A percentile compares a stretch with the other conserved stretches of the same genome.
These are phyloP conservation scores for Arachis hypogaea DNA, from an alignment of 306 rosid species.

Conservation along the genomic window DNA sequence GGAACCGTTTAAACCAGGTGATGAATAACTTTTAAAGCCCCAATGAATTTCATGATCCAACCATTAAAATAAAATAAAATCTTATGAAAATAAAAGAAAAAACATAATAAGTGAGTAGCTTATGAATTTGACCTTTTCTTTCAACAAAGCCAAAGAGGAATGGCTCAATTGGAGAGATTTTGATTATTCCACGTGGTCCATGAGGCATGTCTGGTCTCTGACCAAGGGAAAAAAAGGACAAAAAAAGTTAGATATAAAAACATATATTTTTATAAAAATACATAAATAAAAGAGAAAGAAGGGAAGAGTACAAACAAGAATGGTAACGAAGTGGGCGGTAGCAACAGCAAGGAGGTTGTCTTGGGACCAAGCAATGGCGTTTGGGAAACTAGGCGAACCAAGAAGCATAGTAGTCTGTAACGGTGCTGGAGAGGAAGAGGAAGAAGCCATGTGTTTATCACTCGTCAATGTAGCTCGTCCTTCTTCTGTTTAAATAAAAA, in stretches of 20 bases:
- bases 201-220: conserved; percentile 76
- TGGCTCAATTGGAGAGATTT: conserved; percentile 55
- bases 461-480: too few species aligned
- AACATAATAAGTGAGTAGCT: not conserved
- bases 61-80: too few species aligned
- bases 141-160: conserved; percentile 63
- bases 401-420: conserved; percentile 61
- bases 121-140: conserved; percentile 51
- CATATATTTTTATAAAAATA: not conserved
- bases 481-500: too few species aligned
- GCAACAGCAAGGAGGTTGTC: conserved; percentile 88
- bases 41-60: too few species aligned
- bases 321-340: conserved; percentile 78
- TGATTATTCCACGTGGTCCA: conserved; percentile 73
- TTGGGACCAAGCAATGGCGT: conserved; percentile 84
- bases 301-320: conserved; percentile 47
- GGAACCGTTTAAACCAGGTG: too few species aligned
- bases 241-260: not conserved
- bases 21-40: too few species aligned
- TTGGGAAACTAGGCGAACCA: conserved; percentile 67
- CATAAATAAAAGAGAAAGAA: not conserved
- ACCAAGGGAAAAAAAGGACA: not conserved
- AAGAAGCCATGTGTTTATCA: conserved; percentile 45
- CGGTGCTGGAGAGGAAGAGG: conserved; percentile 48
- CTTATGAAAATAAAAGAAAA: not conserved